Evolutionary conservation across 306 rosid species (phyloP).

Genomic region (Quercus parvula): DNA sequence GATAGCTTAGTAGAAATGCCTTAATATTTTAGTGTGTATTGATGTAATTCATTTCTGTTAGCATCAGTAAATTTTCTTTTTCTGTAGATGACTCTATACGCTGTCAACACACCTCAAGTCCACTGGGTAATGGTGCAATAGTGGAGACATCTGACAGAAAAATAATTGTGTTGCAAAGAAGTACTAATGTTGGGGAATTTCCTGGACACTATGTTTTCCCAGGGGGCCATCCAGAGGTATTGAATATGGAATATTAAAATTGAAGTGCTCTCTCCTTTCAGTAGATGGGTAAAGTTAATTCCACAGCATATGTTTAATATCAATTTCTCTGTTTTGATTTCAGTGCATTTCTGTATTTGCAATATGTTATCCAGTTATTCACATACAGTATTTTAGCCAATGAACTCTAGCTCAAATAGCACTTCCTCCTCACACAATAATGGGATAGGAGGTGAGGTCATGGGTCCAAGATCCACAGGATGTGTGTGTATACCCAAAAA

Average conservation of each 20-base stretch:
- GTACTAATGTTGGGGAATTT: conserved; percentile 89
- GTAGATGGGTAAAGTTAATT: neutral
- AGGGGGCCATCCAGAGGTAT: conserved; percentile 99
- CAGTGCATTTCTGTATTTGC: conserved; percentile 5
- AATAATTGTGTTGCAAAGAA: conserved; percentile 73
- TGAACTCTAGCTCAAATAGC: too few species aligned
- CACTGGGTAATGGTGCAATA: conserved; percentile 93
- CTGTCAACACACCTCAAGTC: conserved; percentile 89
- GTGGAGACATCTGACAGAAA: conserved; percentile 79
- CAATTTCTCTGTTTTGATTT: conserved; percentile 3
- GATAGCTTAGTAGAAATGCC: neutral
- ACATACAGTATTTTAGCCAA: neutral
- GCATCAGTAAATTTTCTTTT: conserved; percentile 7
- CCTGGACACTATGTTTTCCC: conserved; percentile 94
- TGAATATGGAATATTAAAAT: conserved; percentile 4
- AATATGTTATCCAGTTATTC: conserved; percentile 10
- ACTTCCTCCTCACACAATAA: too few species aligned
- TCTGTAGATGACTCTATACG: conserved; percentile 59
- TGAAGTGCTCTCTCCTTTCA: conserved; percentile 2
- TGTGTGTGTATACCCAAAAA: too few species aligned
- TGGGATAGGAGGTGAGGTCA: too few species aligned
- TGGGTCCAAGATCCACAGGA: too few species aligned
- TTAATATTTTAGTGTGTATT: neutral
- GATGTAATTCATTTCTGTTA: conserved; percentile 6
- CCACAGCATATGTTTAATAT: neutral